Conservation (phyloP, 805 yeast genomes). For the Nakazawaea ambrosiae region DNA sequence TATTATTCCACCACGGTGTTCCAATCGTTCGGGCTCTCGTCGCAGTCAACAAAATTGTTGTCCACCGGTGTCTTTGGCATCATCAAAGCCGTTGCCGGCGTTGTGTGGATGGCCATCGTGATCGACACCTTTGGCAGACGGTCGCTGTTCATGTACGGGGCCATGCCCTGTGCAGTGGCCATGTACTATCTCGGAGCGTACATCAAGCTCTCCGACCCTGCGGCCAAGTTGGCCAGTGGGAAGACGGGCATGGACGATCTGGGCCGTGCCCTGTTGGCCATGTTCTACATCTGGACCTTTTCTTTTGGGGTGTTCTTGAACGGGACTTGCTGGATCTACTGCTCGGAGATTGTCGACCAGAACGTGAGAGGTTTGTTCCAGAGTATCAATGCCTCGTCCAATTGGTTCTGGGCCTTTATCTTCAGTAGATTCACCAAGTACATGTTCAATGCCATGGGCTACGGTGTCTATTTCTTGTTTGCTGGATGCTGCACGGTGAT, state of each 20-base stretch:
- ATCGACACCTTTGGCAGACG: conserved; percentile 43
- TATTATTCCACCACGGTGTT: conserved; percentile 49
- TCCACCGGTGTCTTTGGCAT: conserved; percentile 51
- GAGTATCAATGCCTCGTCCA: conserved; percentile 36
- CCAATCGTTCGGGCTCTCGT: conserved; percentile 39
- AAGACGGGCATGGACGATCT: conserved; percentile 21
- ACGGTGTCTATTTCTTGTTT: conserved; percentile 38
- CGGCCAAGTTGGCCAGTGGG: conserved; percentile 19
- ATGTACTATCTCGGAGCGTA: conserved; percentile 45
- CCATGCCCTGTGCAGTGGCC: conserved; percentile 33
- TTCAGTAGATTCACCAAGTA: conserved; percentile 39
- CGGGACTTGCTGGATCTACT: conserved; percentile 41
- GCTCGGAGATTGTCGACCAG: conserved; percentile 39
- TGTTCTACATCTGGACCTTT: conserved; percentile 40
- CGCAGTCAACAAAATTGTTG: conserved; percentile 36
- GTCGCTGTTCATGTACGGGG: conserved; percentile 29
- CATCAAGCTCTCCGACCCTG: conserved; percentile 31
- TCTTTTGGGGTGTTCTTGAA: conserved; percentile 37
- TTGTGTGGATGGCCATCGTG: conserved; percentile 36
- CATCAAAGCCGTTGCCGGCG: conserved; percentile 36
- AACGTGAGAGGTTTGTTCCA: conserved; percentile 35
- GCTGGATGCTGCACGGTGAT: conserved; percentile 24
- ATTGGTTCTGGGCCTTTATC: conserved; percentile 46
- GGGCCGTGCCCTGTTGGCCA: conserved; percentile 36
- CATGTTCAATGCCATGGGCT: conserved; percentile 35